Base-by-base conservation (phyloP, 345 rosid species). In the Citrus sp. region DNA sequence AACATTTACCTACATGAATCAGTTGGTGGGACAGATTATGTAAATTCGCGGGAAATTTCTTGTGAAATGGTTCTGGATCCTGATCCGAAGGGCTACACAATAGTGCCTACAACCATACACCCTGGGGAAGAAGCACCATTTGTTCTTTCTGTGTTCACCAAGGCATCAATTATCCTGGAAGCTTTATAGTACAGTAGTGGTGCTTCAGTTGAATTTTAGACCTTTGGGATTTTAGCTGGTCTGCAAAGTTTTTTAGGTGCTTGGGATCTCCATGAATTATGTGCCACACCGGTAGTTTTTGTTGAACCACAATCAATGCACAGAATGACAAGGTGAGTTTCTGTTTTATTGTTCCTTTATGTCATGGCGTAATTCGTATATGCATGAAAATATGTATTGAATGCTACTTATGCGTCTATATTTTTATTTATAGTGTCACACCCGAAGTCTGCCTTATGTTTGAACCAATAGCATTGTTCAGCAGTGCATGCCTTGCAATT, bases 51-150 rank as follows among this genome's bases (percentile, higher is more conserved):
- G 74, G 99, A 97, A 88, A 94, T 97, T 80, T 97, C 99, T 46
- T 97, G 99, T 60, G 99, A 97, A 88, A 94, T 97, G 98, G 98
- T 97, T 86, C 85, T 97, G 84, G 99, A 97, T 79, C 98, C 99
- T 82, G 99, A 97, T 86, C 99, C 98, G 18, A 97, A 92, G 86
- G 99, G 99, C 80, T 97, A 97, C 90, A 97, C 99, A 25, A 94
- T 97, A 51, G 98, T 97, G 77, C 99, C 99, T 25, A 97, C 98
- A 40, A 97, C 99, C 49, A 93, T 97, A 86, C 99, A 92, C 82
- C 98, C 99, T 5, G 98, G 98, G 77, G 98, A 97, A 88, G 99
- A 97, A 87, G 99, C 99, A 22, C 98, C 99, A 2, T 97, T 97
- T 87, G 98, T 97, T 67, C 93, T 97, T 77, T 97, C 98, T 25